Conservation (phyloP, 306 rosid genomes). For the Gillenia trifoliata region DNA sequence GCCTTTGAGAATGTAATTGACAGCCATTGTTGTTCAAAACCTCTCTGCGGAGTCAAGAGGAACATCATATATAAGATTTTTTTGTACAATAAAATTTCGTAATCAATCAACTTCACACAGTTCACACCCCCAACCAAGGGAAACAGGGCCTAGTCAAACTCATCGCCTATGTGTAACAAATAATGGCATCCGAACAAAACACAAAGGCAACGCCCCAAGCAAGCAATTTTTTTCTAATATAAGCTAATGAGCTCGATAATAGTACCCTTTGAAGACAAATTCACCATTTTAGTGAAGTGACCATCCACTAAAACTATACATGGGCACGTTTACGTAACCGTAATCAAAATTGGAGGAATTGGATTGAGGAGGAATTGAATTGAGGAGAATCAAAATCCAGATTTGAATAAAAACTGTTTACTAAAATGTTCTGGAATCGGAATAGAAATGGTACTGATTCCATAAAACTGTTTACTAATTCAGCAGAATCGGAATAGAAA, state of each 20-base stretch:
- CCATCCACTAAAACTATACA: neutral
- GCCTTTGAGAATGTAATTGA: slow-evolving; percentile 96
- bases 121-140: neutral
- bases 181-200: neutral
- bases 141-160: neutral
- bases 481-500: no score
- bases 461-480: no score
- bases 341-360: no score
- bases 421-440: no score
- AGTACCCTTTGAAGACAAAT: neutral
- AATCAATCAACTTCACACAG: neutral
- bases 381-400: no score
- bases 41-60: slow-evolving; percentile 54
- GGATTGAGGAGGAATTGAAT: no score
- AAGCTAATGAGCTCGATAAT: neutral
- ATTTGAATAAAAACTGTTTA: no score
- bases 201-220: neutral
- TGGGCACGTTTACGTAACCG: no score
- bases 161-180: neutral
- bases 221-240: neutral
- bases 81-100: neutral
- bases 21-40: slow-evolving; percentile 95
- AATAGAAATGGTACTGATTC: no score
- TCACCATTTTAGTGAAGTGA: neutral
- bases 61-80: neutral